A percentile compares a stretch with the other conserved stretches of the same genome.
Evolutionary conservation across 2,329 filamentous ascomycete genomes (phyloP).

Genomic region (Monosporascus sp.): DNA sequence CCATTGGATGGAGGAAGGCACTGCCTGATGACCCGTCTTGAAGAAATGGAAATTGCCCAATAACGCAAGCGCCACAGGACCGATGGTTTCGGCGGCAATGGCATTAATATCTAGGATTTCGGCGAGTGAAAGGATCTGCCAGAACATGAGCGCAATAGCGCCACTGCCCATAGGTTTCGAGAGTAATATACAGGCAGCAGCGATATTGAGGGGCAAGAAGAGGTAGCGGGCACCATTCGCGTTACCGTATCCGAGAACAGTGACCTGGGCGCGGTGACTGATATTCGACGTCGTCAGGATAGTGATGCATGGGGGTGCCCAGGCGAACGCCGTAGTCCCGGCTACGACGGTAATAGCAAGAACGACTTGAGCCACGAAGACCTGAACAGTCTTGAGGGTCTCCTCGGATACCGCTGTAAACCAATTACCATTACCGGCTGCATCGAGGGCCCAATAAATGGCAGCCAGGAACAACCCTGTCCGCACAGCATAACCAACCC

Average conservation of each 20-base stretch:
- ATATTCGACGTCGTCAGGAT: conserved; percentile 52
- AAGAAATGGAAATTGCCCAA: conserved; percentile 94
- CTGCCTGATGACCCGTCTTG: conserved; percentile 95
- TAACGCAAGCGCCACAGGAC: conserved; percentile 77
- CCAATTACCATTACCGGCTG: conserved; percentile 83
- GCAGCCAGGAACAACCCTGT: conserved; percentile 69
- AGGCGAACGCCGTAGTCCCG: conserved; percentile 78
- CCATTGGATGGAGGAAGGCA: conserved; percentile 86
- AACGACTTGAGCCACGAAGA: conserved; percentile 73
- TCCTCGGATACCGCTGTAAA: conserved; percentile 53
- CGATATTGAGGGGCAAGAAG: conserved; percentile 72
- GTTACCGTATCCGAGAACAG: conserved; percentile 87
- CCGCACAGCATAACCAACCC: conserved; percentile 78
- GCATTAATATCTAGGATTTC: conserved; percentile 58
- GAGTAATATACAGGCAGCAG: conserved; percentile 70
- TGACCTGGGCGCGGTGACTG: conserved; percentile 52
- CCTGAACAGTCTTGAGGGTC: conserved; percentile 65
- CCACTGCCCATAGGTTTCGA: conserved; percentile 94
- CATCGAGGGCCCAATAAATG: conserved; percentile 82
- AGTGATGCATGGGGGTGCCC: conserved; percentile 77
- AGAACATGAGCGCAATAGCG: conserved; percentile 73
- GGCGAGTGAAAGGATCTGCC: conserved; percentile 79
- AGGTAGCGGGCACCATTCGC: conserved; percentile 89
- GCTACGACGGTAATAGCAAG: conserved; percentile 77
- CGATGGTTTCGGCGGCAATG: conserved; percentile 65